phyloP scores from a whole-genome alignment of 2,329 filamentous ascomycete species.

The Cercospora sp. region DNA sequence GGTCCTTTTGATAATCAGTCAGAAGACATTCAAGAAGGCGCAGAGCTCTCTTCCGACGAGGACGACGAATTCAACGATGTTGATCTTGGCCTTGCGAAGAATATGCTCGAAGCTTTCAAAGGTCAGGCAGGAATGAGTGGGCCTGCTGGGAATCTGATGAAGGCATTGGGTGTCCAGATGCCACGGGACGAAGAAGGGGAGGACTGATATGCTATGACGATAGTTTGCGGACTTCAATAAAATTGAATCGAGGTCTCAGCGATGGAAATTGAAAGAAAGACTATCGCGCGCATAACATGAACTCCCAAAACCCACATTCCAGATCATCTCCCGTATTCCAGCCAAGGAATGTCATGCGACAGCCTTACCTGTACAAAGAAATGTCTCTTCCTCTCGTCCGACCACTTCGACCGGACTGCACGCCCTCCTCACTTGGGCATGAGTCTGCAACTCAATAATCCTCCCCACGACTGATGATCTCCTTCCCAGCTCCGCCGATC shows the following conservation, averaged over 20 bases:
- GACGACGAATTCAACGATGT: slow-evolving; percentile 63
- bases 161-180: slow-evolving; percentile 78
- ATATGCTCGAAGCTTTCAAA: slow-evolving; percentile 89
- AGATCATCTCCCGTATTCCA: slow-evolving; percentile 6
- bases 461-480: slow-evolving; percentile 18
- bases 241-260: no score
- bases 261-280: not conserved
- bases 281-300: not conserved
- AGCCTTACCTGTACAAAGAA: slow-evolving; percentile 10
- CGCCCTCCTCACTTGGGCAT: no score
- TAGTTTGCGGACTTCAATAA: no score
- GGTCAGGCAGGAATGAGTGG: slow-evolving; percentile 82
- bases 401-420: no score
- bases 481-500: slow-evolving; percentile 16
- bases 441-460: slow-evolving; percentile 15
- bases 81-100: slow-evolving; percentile 85
- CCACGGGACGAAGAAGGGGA: slow-evolving; percentile 69
- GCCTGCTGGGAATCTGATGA: slow-evolving; percentile 82
- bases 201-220: not conserved
- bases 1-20: slow-evolving; percentile 3
- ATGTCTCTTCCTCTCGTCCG: no score
- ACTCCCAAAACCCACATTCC: not conserved
- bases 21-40: slow-evolving; percentile 26
- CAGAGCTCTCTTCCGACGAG: slow-evolving; percentile 44
- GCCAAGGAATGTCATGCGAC: not conserved